A percentile compares a stretch with the other conserved stretches of the same genome.
These are phyloP conservation scores for Trichoderma guizhouense DNA, from an alignment of 2,329 filamentous ascomycete genomes.

Conservation along the genomic window DNA sequence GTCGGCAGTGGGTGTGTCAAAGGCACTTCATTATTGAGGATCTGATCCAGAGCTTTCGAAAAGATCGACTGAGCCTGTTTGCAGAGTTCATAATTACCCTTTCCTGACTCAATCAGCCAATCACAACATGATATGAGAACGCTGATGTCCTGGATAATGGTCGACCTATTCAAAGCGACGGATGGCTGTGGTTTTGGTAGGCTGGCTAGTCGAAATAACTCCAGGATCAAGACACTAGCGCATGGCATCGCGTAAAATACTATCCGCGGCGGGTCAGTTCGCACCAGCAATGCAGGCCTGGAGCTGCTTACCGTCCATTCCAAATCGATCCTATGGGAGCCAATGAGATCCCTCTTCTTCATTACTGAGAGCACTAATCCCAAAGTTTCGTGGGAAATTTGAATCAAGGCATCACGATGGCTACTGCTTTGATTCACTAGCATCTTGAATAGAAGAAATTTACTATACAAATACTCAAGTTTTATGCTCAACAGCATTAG, in stretches of 20 bases:
- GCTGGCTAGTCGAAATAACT: neutral
- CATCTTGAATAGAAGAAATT: neutral
- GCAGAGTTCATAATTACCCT: neutral
- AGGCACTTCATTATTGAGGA: neutral
- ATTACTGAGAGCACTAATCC: neutral
- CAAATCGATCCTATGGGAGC: neutral
- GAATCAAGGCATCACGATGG: neutral
- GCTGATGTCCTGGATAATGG: neutral
- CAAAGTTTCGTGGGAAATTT: neutral
- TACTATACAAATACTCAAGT: neutral
- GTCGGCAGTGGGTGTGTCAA: neutral
- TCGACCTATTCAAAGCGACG: neutral
- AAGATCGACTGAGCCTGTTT: conserved; percentile 1
- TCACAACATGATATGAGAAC: neutral
- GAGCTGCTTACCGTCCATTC: neutral
- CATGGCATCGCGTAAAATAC: conserved; percentile 2
- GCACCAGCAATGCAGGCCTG: neutral
- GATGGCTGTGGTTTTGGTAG: neutral
- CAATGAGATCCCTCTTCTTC: neutral
- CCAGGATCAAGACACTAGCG: neutral
- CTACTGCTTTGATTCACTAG: neutral
- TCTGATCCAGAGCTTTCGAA: neutral
- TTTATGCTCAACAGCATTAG: neutral
- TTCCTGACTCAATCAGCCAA: neutral
- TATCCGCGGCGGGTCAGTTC: neutral